Evolutionary conservation across 257 asterid species (phyloP), one percentile per base, ranked within the genome.

Genomic region (Jacaranda mimosifolia): DNA sequence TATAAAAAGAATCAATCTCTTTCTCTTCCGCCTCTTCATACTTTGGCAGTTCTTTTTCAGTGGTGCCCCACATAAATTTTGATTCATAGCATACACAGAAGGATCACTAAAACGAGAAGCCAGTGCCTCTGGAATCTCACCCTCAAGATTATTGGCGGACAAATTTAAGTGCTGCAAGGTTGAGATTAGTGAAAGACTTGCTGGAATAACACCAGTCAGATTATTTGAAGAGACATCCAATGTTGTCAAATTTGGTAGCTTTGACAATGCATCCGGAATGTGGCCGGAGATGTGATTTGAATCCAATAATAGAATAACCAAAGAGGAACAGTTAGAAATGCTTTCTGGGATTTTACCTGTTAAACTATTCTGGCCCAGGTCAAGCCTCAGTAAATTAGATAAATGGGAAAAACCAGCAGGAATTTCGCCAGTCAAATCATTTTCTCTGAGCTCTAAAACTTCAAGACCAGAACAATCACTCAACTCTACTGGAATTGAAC

Each of bases 61-160:
- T 36, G 94, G 92, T 77, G 1, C 73, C 69, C 94, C 94, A 36
- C 94, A 89, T 36, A 89, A 75, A 43, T 82, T 77, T 18, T 58
- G 72, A 43, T 89, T 87, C 88, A 72, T 80, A 0, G 69, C 85
- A 75, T 80, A 87, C 0, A 75, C 77, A 13, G 88, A 82, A 65
- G 91, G 82, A 63, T 89, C 86, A 14, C 72, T 73, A 73, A 89
- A 91, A 53, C 87, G 84, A 48, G 86, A 78, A 57, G 87, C 85
- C 59, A 91, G 72, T 0, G 88, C 59, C 66, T 65, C 82, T 1
- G 97, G 97, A 59, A 91, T 86, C 80, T 82, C 85, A 39, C 97
- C 97, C 46, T 80, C 79, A 10, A 91, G 92, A 77, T 85, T 57
- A 66, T 90, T 89, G 46, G 48, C 73, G 3, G 94, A 89, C 48